Percentiles rank a stretch among this genome's conserved stretches.
Conservation (phyloP, 495 filamentous ascomycete species). For the Trichoderma parareesei region DNA sequence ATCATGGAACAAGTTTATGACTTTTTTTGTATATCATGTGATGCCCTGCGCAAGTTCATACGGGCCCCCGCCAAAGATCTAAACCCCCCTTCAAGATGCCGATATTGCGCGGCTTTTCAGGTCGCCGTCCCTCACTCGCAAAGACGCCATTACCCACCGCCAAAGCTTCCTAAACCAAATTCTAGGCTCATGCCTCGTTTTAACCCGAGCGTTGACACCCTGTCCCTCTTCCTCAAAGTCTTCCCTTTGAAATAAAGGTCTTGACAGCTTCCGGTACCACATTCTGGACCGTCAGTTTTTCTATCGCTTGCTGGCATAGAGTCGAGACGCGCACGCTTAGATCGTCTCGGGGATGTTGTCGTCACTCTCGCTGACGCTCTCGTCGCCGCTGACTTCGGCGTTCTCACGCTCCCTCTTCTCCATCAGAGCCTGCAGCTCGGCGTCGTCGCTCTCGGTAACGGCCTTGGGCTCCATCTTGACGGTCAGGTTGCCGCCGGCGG, state of each 20-base stretch:
- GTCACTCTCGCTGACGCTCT: conserved; percentile 87
- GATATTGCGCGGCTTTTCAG: neutral
- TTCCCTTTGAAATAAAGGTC: neutral
- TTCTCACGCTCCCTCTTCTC: conserved; percentile 98
- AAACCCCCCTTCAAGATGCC: neutral
- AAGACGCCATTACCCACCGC: conserved; percentile 1
- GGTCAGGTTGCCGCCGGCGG: conserved; percentile 64
- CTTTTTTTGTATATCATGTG: neutral
- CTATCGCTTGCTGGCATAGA: neutral
- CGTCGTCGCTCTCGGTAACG: conserved; percentile 96
- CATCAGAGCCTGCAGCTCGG: conserved; percentile 93
- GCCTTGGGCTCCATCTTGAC: conserved; percentile 98
- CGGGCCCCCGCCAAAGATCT: neutral
- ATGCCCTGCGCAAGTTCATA: neutral
- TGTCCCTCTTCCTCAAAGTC: neutral
- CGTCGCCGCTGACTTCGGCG: conserved; percentile 91
- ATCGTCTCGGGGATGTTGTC: conserved; percentile 53
- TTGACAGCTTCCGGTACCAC: neutral
- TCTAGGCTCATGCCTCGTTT: conserved; percentile 8
- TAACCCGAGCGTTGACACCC: conserved; percentile 1
- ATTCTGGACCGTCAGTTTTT: neutral
- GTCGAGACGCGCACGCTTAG: conserved; percentile 17
- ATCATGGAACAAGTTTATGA: no score
- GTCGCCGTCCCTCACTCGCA: neutral
- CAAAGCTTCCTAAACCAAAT: conserved; percentile 9